Evolutionary conservation across 371 early-diverging fungal genomes (phyloP).

Genomic region (Entomophthora muscae): DNA sequence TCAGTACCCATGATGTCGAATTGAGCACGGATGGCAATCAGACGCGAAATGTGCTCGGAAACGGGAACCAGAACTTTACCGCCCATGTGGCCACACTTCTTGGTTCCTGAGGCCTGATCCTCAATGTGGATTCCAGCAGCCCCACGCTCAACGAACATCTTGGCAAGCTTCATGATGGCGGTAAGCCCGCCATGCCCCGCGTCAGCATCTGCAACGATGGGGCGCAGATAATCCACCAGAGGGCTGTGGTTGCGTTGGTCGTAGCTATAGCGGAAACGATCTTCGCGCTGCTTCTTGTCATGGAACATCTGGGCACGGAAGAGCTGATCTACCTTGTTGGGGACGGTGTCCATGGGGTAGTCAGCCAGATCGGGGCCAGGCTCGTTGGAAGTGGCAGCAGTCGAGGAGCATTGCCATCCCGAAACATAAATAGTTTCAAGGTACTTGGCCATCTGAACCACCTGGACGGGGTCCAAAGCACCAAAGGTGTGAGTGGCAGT

Average conservation of each 20-base stretch:
- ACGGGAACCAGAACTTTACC: constrained; percentile 96
- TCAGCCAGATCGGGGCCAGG: constrained; percentile 98
- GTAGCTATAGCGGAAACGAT: constrained; percentile 47
- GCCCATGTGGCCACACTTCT: constrained; percentile 99
- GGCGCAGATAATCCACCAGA: constrained; percentile 78
- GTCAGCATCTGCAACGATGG: constrained; percentile 96
- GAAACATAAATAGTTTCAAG: constrained; percentile 95
- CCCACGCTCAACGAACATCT: constrained; percentile 86
- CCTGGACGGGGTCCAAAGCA: constrained; percentile 84
- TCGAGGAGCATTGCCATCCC: constrained; percentile 97
- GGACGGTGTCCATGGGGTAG: constrained; percentile 97
- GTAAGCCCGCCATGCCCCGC: constrained; percentile 93
- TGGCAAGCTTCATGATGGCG: constrained; percentile 79
- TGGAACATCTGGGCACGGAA: constrained; percentile 96
- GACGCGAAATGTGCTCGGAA: constrained; percentile 91
- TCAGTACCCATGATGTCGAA: constrained; percentile 97
- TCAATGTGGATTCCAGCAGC: constrained; percentile 86
- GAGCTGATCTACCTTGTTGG: constrained; percentile 96
- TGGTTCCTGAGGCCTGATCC: constrained; percentile 89
- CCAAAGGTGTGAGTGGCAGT: constrained; percentile 90
- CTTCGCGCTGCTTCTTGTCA: constrained; percentile 91
- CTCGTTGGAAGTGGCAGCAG: constrained; percentile 92
- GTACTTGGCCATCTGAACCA: constrained; percentile 93
- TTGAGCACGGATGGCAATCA: constrained; percentile 90
- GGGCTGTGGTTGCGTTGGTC: constrained; percentile 51